Conservation (phyloP, 805 yeast genomes). For the Kazachstania africana region DNA sequence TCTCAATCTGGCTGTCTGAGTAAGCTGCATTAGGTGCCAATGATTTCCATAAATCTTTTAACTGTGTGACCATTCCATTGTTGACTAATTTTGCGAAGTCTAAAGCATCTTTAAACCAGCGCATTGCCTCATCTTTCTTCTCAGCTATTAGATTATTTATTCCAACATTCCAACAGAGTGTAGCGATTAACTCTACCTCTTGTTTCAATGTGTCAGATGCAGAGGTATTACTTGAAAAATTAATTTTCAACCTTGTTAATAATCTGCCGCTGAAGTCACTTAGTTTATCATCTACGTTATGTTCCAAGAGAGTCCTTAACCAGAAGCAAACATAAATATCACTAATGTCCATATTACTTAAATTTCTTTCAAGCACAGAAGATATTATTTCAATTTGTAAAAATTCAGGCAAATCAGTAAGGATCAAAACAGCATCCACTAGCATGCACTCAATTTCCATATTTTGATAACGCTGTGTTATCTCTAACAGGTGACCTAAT, state of each 20-base stretch:
- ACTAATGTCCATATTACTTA: slow-evolving; percentile 5
- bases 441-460: slow-evolving; percentile 16
- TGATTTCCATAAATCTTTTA: slow-evolving; percentile 22
- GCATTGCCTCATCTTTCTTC: slow-evolving; percentile 11
- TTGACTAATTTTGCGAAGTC: slow-evolving; percentile 20
- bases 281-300: background rate
- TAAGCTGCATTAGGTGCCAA: too few relatives aligned
- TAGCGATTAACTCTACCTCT: slow-evolving; percentile 29
- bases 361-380: slow-evolving; percentile 15
- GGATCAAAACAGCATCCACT: slow-evolving; percentile 8
- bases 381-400: slow-evolving; percentile 11
- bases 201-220: slow-evolving; percentile 6
- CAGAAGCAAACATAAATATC: slow-evolving; percentile 19
- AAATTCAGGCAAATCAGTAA: slow-evolving; percentile 9
- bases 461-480: slow-evolving; percentile 6
- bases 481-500: slow-evolving; percentile 12
- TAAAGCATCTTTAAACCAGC: slow-evolving; percentile 23
- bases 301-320: slow-evolving; percentile 16
- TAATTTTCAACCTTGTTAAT: slow-evolving; percentile 1
- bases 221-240: background rate
- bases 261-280: too few relatives aligned
- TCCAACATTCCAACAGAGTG: slow-evolving; percentile 31
- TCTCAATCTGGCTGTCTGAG: too few relatives aligned
- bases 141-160: slow-evolving; percentile 18
- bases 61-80: slow-evolving; percentile 14